Conservation (phyloP, 2,329 filamentous ascomycete genomes). For the Fusarium vanettenii region DNA sequence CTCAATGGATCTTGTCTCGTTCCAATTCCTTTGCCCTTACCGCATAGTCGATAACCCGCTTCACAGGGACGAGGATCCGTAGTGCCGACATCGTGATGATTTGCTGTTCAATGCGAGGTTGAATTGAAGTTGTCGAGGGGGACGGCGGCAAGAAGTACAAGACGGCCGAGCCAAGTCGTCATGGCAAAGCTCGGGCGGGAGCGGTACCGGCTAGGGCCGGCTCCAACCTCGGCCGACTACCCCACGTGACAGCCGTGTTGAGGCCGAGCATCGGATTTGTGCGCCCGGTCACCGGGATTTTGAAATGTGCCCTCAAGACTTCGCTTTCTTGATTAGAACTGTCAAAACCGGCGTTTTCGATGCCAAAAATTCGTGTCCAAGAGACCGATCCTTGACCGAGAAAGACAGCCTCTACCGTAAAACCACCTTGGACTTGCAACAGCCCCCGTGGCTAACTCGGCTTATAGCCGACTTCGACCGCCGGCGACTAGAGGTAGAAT, state of each 20-base stretch:
- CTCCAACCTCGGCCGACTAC: conserved; percentile 53
- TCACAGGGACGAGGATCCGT: conserved; percentile 83
- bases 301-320: not conserved
- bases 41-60: conserved; percentile 89
- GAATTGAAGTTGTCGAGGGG: conserved; percentile 29
- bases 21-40: conserved; percentile 58
- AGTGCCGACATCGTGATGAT: conserved; percentile 67
- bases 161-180: conserved; percentile 33
- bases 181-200: conserved; percentile 45
- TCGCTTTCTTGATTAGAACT: not conserved
- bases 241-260: conserved; percentile 49
- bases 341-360: not conserved
- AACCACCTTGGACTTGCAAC: not conserved
- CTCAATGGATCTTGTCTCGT: not conserved
- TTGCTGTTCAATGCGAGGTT: conserved; percentile 42
- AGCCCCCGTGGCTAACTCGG: not conserved
- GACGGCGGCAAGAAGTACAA: conserved; percentile 30
- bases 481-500: conserved; percentile 28
- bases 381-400: not conserved
- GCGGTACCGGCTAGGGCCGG: conserved; percentile 57
- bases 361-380: not conserved
- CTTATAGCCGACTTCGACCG: conserved; percentile 7
- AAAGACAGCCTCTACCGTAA: not conserved
- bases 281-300: not conserved
- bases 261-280: conserved; percentile 12